Base-by-base conservation (phyloP, 2,329 filamentous ascomycete species). In the Plectosphaerella cucumerina region DNA sequence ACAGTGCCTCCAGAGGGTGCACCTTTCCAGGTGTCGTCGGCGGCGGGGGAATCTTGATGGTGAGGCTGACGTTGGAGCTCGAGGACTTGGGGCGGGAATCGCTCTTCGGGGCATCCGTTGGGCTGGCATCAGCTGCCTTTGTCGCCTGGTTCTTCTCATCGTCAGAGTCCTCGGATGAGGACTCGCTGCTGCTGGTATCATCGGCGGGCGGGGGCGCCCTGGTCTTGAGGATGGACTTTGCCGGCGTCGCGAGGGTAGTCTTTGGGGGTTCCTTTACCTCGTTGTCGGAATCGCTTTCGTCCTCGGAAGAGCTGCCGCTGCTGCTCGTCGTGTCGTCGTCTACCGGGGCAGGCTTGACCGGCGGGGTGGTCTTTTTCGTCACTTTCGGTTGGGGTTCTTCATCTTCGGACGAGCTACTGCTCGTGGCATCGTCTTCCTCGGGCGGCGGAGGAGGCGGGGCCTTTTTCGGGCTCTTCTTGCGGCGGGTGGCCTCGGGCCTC, bases 1-100 rank as follows among this genome's bases (percentile, higher is more conserved):
- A 99, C 3, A 97, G 80, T 1, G 90, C 90, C 72, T 97, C 92
- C 2, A 97, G 78, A 0, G 94, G 93, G 59, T 97, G 93, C 0
- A 96, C 74, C 55, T 80, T 74, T 47, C 69, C 65, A 1, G 78
- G 72, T 6, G 74, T 73, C 49, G 68, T 54, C 18, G 74, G 70
- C 6, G 39, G 39, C 23, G 68, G 70, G 15, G 77, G 77, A 50
- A 82, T 80, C 59, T 76, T 77, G 65, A 85, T 81, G 22, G 74
- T 77, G 42, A 85, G 66, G 59, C 70, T 75, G 53, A 68, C 73
- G 33, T 71, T 62, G 11, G 78, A 80, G 44, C 73, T 66, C 4
- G 79, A 76, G 1, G 80, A 82, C 54, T 73, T 74, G 21, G 77
- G 76, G 23, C 74, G 68, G 3, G 67, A 52, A 5, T 61, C 54